Evolutionary conservation across 805 yeast genomes (phyloP), one percentile per base, ranked within the genome.

Genomic region (Wickerhamomyces bisporus): DNA sequence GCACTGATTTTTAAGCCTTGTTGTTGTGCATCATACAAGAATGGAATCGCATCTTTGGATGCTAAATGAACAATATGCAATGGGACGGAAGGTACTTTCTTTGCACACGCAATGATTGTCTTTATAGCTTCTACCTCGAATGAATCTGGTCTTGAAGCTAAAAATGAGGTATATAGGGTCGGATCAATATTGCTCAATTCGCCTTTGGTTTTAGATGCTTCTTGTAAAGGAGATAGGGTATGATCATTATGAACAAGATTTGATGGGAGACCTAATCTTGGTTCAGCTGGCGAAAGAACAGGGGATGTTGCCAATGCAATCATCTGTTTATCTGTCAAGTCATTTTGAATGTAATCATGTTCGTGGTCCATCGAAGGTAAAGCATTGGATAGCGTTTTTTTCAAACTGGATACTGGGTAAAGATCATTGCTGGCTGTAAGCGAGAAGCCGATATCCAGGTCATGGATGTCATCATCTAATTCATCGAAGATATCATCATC

Each of bases 31-130:
- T 75, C 68, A 29, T 69, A 61, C 14, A 89, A 63, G 41, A 84
- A 53, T 7, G 96, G 94, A 9, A 91, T 60, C 0, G 95, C 95
- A 49, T 85, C 80, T 45, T 83, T 77, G 0, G 96, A 79, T 2
- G 96, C 94, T 47, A 89, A 66, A 60, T 89, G 98, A 14, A 89
- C 98, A 41, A 89, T 83, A 61, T 89, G 98, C 32, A 88, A 65
- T 10, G 84, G 84, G 2, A 79, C 80, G 5, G 66, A 58, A 20
- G 89, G 86, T 28, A 70, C 63, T 19, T 59, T 55, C 24, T 70
- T 63, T 21, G 89, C 74, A 42, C 87, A 76, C 33, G 70, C 60
- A 41, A 88, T 77, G 47, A 89, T 75, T 39, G 77, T 78, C 7
- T 76, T 70, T 46, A 89, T 83, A 5, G 97, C 97, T 26, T 83